These are phyloP conservation scores for Nepenthes gracilis DNA, from an alignment of 148 eudicot species.

Conservation along the genomic window DNA sequence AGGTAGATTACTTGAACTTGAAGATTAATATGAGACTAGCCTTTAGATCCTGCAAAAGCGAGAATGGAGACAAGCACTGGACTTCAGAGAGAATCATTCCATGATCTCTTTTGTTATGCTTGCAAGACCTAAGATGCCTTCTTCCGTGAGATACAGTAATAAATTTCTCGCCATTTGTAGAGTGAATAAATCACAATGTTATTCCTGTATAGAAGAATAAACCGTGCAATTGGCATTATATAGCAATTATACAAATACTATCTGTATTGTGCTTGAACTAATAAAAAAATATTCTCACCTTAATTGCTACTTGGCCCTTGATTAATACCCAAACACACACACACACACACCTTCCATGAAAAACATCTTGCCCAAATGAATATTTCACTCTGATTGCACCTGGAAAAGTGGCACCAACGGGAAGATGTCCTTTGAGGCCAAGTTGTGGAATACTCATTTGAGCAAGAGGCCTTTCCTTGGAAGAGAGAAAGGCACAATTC, in stretches of 20 bases:
- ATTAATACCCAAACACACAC: not conserved
- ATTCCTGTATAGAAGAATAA: too few relatives aligned
- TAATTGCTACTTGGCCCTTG: not conserved
- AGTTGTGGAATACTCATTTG: conserved; percentile 25
- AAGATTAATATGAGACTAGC: conserved; percentile 48
- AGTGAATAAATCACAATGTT: too few relatives aligned
- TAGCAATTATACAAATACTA: too few relatives aligned
- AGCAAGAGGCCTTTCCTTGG: conserved; percentile 24
- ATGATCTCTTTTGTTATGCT: conserved; percentile 7
- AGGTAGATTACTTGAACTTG: conserved; percentile 85
- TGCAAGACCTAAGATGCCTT: not conserved
- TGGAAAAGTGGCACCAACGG: not conserved
- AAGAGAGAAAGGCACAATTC: conserved; percentile 2
- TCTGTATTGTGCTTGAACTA: not conserved
- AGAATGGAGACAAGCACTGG: conserved; percentile 46
- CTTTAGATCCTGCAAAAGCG: conserved; percentile 21
- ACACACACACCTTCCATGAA: conserved; percentile 11
- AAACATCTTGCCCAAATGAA: conserved; percentile 18
- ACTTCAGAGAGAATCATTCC: conserved; percentile 45
- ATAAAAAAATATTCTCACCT: not conserved
- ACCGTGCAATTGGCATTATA: too few relatives aligned
- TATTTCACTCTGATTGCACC: conserved; percentile 8
- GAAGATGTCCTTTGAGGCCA: not conserved
- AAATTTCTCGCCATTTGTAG: too few relatives aligned
- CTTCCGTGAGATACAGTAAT: too few relatives aligned